Conservation (phyloP, 75 land plant genomes). For the Larix kaempferi region DNA sequence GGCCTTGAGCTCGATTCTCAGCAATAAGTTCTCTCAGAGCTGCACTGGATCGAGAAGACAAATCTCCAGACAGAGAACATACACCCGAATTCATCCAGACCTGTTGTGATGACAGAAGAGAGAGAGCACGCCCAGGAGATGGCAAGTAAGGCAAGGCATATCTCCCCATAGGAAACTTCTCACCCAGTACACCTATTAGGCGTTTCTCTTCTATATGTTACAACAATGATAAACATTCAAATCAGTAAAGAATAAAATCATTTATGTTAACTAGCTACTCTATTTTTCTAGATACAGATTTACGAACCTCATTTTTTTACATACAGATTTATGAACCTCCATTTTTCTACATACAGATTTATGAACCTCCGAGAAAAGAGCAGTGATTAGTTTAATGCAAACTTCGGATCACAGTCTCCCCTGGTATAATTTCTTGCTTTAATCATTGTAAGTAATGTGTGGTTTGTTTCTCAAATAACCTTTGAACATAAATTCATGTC, state of each 20-base stretch:
- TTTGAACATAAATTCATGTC: no score
- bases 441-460: no score
- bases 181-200: background rate
- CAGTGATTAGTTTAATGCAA: no score
- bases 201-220: constrained; percentile 1
- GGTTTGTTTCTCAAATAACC: no score
- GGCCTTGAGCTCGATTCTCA: constrained; percentile 1
- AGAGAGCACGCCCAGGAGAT: constrained; percentile 6
- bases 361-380: no score
- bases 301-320: no score
- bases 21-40: constrained; percentile 12
- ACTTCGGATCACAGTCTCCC: no score
- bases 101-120: constrained; percentile 13
- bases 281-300: no score
- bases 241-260: background rate
- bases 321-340: no score
- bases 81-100: background rate
- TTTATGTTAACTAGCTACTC: no score
- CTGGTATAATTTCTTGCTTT: no score
- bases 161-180: constrained; percentile 1
- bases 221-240: background rate
- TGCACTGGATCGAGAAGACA: constrained; percentile 6
- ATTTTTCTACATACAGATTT: no score
- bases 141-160: background rate
- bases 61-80: background rate